Percentiles rank a stretch among this genome's conserved stretches.
These are phyloP conservation scores for Leccinum truebloodii DNA, from an alignment of 768 basidiomycete genomes.

Conservation along the genomic window DNA sequence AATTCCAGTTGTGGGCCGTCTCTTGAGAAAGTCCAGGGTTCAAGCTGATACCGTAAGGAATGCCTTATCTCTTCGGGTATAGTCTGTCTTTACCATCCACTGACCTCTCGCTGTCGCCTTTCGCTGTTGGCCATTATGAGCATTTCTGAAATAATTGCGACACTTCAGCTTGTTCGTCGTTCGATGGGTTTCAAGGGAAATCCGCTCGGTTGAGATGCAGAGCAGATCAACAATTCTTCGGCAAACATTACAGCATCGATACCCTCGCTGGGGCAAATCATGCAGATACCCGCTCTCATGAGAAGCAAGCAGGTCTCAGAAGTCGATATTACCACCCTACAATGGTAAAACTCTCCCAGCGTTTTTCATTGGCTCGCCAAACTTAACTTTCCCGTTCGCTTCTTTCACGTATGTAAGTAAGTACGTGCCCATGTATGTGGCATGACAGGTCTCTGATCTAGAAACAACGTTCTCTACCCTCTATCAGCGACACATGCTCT, in stretches of 20 bases:
- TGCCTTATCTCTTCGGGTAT: neutral
- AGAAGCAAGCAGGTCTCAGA: neutral
- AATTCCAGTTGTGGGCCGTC: neutral
- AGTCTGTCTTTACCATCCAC: neutral
- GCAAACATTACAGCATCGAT: neutral
- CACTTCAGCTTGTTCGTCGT: neutral
- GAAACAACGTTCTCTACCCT: neutral
- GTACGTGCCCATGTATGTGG: neutral
- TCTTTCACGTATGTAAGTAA: slow-evolving; percentile 5
- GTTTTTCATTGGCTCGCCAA: slow-evolving; percentile 2
- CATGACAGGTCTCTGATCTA: too few species aligned
- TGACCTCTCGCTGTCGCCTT: neutral
- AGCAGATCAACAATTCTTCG: neutral
- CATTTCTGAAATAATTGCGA: neutral
- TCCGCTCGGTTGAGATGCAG: neutral
- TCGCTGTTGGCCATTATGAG: neutral
- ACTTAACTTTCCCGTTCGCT: slow-evolving; percentile 1
- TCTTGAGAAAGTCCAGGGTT: neutral
- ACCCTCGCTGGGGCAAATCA: neutral
- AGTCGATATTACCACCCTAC: neutral
- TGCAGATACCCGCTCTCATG: neutral
- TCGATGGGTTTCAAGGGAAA: neutral
- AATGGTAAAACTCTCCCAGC: neutral
- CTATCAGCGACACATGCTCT: neutral
- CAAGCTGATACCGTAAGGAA: neutral